Base-by-base conservation (phyloP, 345 rosid genomes). In the Citrus cavaleriei region DNA sequence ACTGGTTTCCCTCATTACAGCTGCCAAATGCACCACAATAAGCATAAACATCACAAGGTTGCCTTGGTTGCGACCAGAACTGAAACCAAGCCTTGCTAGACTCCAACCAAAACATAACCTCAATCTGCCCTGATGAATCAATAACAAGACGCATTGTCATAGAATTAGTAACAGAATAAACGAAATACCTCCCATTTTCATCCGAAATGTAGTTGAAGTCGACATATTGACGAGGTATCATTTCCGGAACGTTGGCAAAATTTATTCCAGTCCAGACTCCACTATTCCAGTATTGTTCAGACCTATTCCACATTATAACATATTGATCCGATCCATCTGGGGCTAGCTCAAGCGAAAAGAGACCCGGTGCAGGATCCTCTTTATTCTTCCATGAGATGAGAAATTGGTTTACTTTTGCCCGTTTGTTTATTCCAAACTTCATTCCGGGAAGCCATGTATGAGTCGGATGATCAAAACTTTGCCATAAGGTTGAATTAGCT, bases 371-470 rank as follows among this genome's bases (percentile, higher is more conserved):
- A 16, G 97, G 95, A 75, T 95, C 91, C 6, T 88, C 90, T 1
- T 1, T 12, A 79, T 76, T 93, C 78, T 82, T 93, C 97, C 93
- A 94, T 1, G 93, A 94, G 16, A 82, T 78, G 22, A 95, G 89
- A 32, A 62, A 77, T 64, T 84, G 89, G 70, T 77, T 82, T 37
- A 22, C 76, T 0, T 76, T 78, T 24, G 85, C 86, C 55, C 62
- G 77, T 77, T 86, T 93, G 80, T 89, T 77, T 6, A 80, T 74
- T 68, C 88, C 87, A 49, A 95, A 8, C 68, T 85, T 91, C 5
- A 85, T 87, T 13, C 97, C 94, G 3, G 97, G 95, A 3, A 92
- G 94, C 94, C 97, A 93, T 40, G 97, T 92, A 81, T 89, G 2
- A 2, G 86, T 78, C 0, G 91, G 98, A 58, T 87, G 81, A 66